Evolutionary conservation across 495 filamentous ascomycete species (phyloP).

Genomic region (Clohesyomyces aquaticus): DNA sequence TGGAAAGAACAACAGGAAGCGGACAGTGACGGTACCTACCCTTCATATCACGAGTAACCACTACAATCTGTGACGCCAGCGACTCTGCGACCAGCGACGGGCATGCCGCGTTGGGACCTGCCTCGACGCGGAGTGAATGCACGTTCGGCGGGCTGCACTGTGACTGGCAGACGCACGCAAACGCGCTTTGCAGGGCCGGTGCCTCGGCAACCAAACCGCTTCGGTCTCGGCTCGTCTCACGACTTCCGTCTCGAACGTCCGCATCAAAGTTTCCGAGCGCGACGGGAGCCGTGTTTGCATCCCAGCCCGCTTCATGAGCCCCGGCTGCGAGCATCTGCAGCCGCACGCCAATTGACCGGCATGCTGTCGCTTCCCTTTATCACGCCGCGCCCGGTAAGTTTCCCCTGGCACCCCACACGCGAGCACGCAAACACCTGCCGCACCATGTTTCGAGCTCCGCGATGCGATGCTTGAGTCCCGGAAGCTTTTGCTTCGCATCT

Average conservation of each 20-base stretch:
- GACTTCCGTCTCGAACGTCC: background rate
- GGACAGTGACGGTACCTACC: background rate
- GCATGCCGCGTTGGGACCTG: background rate
- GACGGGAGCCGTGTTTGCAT: background rate
- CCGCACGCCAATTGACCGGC: background rate
- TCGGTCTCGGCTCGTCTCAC: background rate
- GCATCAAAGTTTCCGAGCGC: background rate
- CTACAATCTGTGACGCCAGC: background rate
- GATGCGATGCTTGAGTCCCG: slow-evolving; percentile 4
- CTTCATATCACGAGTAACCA: background rate
- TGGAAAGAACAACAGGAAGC: background rate
- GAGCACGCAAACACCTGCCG: slow-evolving; percentile 5
- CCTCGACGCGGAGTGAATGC: background rate
- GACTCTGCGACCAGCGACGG: background rate
- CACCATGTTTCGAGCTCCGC: slow-evolving; percentile 16
- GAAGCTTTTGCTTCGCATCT: background rate
- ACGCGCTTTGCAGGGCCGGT: background rate
- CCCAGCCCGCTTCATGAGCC: background rate
- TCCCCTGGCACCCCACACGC: background rate
- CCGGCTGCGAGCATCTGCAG: background rate
- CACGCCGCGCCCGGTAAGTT: slow-evolving; percentile 24
- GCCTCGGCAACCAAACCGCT: background rate
- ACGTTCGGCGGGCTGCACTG: background rate
- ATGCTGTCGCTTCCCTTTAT: slow-evolving; percentile 28
- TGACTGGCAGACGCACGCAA: background rate